These are phyloP conservation scores for Iris macrosiphon DNA, from an alignment of 106 monocot species.

Conservation along the genomic window DNA sequence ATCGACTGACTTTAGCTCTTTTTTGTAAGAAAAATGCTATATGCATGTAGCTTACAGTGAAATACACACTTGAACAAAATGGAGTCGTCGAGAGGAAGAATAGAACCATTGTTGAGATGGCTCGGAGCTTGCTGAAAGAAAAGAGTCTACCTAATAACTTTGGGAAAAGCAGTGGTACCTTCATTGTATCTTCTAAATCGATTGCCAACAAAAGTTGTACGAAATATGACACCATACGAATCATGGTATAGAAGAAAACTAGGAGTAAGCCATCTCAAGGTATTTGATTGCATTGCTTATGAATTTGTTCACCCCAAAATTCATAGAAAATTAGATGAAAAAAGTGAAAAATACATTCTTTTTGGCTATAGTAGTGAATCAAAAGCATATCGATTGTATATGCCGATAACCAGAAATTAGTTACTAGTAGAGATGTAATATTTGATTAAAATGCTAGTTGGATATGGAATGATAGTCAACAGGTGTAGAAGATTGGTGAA, in stretches of 20 bases:
- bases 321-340: constrained; percentile 1
- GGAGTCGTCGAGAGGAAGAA: too few relatives aligned
- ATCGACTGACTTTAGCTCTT: background rate
- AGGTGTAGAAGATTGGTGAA: too few relatives aligned
- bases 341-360: too few relatives aligned
- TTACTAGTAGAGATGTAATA: constrained; percentile 8
- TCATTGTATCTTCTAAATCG: background rate
- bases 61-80: background rate
- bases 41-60: background rate
- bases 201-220: too few relatives aligned
- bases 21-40: background rate
- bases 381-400: constrained; percentile 3
- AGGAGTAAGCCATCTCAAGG: too few relatives aligned
- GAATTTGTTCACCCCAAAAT: background rate
- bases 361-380: too few relatives aligned
- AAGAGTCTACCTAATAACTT: too few relatives aligned
- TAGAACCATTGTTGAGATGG: too few relatives aligned
- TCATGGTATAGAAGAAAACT: background rate
- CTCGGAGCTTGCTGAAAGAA: too few relatives aligned
- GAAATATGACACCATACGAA: too few relatives aligned
- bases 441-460: constrained; percentile 5
- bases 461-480: background rate
- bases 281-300: constrained; percentile 16
- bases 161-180: background rate
- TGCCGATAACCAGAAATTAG: constrained; percentile 1